A percentile compares a stretch with the other conserved stretches of the same genome.
These are phyloP conservation scores for Casaregolazyma lundiana DNA, from an alignment of 1,139 yeast species.

Conservation along the genomic window DNA sequence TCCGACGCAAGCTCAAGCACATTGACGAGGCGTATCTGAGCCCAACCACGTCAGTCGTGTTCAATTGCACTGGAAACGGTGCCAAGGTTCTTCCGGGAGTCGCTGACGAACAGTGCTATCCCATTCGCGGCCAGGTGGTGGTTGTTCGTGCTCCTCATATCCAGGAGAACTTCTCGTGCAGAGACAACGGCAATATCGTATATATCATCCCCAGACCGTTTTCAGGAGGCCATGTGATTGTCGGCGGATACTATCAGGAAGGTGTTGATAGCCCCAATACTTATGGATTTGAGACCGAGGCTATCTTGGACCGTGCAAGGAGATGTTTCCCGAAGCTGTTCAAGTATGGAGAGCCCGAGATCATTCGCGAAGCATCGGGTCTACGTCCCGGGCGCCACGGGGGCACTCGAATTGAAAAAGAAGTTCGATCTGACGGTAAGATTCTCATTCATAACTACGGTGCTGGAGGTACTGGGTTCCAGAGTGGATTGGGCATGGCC, in stretches of 20 bases:
- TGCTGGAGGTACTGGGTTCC: constrained; percentile 74
- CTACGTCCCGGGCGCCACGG: constrained; percentile 66
- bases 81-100: constrained; percentile 56
- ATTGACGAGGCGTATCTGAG: constrained; percentile 48
- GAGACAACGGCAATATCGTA: constrained; percentile 24
- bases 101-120: constrained; percentile 49
- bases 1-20: constrained; percentile 44
- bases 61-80: constrained; percentile 69
- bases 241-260: constrained; percentile 64
- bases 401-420: constrained; percentile 59
- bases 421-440: constrained; percentile 35
- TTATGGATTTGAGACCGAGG: constrained; percentile 48
- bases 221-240: constrained; percentile 54
- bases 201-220: constrained; percentile 67
- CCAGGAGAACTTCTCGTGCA: constrained; percentile 22
- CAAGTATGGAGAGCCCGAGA: constrained; percentile 33
- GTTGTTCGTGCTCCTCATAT: constrained; percentile 47
- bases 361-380: constrained; percentile 61
- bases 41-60: constrained; percentile 42
- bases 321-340: constrained; percentile 49
- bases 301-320: constrained; percentile 54
- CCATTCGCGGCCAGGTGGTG: constrained; percentile 67
- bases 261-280: constrained; percentile 56
- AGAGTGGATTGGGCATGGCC: constrained; percentile 66
- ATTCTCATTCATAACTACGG: constrained; percentile 66